Base-by-base conservation (phyloP, 2,329 filamentous ascomycete genomes). In the Hymenoscyphus infarciens region DNA sequence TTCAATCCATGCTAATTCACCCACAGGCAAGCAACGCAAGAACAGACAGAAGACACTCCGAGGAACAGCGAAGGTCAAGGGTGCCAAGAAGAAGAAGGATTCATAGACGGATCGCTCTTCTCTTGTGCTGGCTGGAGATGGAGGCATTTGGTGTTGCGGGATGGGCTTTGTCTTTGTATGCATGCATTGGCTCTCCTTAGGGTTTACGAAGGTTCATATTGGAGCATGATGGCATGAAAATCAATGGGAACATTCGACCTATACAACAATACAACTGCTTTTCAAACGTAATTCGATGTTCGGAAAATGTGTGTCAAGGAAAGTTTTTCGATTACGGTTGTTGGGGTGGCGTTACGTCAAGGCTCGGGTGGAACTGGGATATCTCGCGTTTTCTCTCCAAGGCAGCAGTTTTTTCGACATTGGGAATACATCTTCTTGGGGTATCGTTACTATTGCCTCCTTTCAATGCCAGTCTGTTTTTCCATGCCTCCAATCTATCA, bases 11-110 rank as follows among this genome's bases (percentile, higher is more conserved):
- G 63, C 70, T 71, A 61, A 73, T 63, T 58, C 25, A 62, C 61
- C 56, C 74, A 84, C 82, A 98, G 94, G 94, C 89, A 99, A 99
- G 87, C 95, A 98, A 86, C 91, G 95, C 86, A 99, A 99, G 92
- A 99, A 99, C 91, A 88, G 94, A 81, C 88, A 91, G 83, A 98
- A 99, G 92, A 95, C 94, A 79, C 90, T 97, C 81, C 91, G 95
- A 75, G 95, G 95, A 80, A 96, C 92, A 76, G 94, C 92, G 77
- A 99, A 99, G 92, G 88, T 88, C 86, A 97, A 97, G 91, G 92
- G 92, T 80, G 89, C 88, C 79, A 87, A 88, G 84, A 87, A 90
- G 82, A 95, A 96, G 88, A 96, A 97, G 90, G 91, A 91, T 82
- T 88, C 90, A 86, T 92, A 91, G 83, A 81, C 79, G 79, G 68